Conservation (phyloP, 2,329 filamentous ascomycete genomes). For the Aspergillus carbonarius region DNA sequence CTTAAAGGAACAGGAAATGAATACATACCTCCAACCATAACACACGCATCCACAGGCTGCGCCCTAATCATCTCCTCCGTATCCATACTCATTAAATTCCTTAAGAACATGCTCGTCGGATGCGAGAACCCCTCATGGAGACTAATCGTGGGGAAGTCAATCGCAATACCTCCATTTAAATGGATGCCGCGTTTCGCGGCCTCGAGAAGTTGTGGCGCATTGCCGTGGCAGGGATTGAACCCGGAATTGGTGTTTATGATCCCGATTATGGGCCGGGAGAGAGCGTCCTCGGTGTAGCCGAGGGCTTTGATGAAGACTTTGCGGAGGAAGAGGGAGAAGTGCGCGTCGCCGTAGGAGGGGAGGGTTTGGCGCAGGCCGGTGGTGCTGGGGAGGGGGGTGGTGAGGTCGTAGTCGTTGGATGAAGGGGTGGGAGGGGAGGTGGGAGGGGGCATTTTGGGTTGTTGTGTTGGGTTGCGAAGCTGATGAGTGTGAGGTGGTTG, state of each 20-base stretch:
- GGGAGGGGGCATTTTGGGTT: too few species aligned
- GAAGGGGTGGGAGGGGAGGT: too few species aligned
- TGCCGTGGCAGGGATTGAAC: conserved; percentile 74
- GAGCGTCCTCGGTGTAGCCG: conserved; percentile 69
- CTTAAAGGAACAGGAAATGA: not conserved
- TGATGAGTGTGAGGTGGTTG: too few species aligned
- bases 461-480: too few species aligned
- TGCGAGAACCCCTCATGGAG: conserved; percentile 67
- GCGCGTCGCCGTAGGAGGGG: conserved; percentile 68
- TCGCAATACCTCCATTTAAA: conserved; percentile 63
- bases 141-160: conserved; percentile 73
- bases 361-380: conserved; percentile 63
- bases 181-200: conserved; percentile 68
- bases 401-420: conserved; percentile 33
- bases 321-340: conserved; percentile 71
- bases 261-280: conserved; percentile 68
- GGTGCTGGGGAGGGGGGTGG: conserved; percentile 49
- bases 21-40: conserved; percentile 62
- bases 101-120: conserved; percentile 71
- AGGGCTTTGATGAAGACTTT: conserved; percentile 77
- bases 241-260: conserved; percentile 70
- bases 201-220: conserved; percentile 69
- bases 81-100: conserved; percentile 76
- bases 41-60: conserved; percentile 67
- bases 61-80: conserved; percentile 75